phyloP scores from a whole-genome alignment of 495 filamentous ascomycete genomes.

The Podospora tetraspora region DNA sequence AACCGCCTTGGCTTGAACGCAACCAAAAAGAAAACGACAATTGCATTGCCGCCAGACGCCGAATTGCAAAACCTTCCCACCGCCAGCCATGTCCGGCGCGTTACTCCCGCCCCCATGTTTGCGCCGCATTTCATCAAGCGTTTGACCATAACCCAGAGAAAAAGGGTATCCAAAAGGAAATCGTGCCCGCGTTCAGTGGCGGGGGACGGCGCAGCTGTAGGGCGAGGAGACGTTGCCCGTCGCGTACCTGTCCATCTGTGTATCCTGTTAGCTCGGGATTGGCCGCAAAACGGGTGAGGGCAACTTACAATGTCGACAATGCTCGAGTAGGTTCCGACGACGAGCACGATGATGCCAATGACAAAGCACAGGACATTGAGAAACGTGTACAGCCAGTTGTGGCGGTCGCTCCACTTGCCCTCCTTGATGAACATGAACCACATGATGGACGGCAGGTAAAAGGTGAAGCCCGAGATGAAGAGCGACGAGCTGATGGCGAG shows the following conservation, averaged over 20 bases:
- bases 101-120: background rate
- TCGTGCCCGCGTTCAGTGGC: slow-evolving; percentile 7
- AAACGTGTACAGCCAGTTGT: slow-evolving; percentile 43
- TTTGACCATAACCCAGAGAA: background rate
- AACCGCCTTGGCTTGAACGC: background rate
- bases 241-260: slow-evolving; percentile 42
- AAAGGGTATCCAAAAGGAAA: background rate
- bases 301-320: slow-evolving; percentile 52
- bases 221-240: slow-evolving; percentile 41
- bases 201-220: slow-evolving; percentile 42
- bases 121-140: background rate
- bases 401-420: slow-evolving; percentile 41
- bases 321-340: slow-evolving; percentile 54
- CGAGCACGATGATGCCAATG: slow-evolving; percentile 52
- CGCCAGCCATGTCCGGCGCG: background rate
- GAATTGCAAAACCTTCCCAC: background rate
- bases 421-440: slow-evolving; percentile 60
- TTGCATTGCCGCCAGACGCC: background rate
- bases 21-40: background rate
- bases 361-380: slow-evolving; percentile 49
- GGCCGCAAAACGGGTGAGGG: background rate
- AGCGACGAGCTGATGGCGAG: slow-evolving; percentile 57
- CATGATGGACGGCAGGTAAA: slow-evolving; percentile 59
- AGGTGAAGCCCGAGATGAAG: slow-evolving; percentile 60
- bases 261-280: slow-evolving; percentile 12